Evolutionary conservation across 1,139 yeast genomes (phyloP), one percentile per base, ranked within the genome.

Genomic region (Meyerozyma elateridarum): DNA sequence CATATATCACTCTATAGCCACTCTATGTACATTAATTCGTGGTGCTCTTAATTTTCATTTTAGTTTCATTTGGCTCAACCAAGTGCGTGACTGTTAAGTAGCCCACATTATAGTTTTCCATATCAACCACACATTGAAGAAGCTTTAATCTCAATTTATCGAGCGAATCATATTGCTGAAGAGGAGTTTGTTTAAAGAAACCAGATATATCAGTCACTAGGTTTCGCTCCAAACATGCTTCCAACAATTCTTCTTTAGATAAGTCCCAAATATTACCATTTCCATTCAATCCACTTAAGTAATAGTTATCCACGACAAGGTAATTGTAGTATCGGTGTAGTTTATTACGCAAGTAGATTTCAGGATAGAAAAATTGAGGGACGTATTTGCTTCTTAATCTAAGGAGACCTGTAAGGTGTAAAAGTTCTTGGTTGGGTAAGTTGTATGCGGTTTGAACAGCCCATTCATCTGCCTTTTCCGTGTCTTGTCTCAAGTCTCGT

Each of bases 211-310:
- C 58, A 3, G 36, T 32, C 3, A 74, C 52, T 34, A 76, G 48
- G 14, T 73, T 73, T 29, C 83, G 58, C 38, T 73, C 77, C 25
- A 73, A 44, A 39, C 78, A 70, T 2, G 76, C 67, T 21, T 53
- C 40, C 1, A 73, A 40, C 21, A 75, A 46, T 42, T 76, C 82
- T 37, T 59, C 59, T 20, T 55, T 50, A 11, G 56, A 47, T 32
- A 76, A 48, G 30, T 60, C 51, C 72, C 77, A 70, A 1, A 76
- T 48, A 31, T 72, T 73, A 1, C 77, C 78, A n/a, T 49, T 49
- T 2, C 61, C 54, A 36, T 63, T 63, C 22, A 59, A 42, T 1
- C 72, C 73, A 12, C 61, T 35, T 14, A 77, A 46, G 40, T 64
- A 67, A 40, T 65, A 67, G 49, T 75, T 73, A 41, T 77, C 84